These are phyloP conservation scores for Boletellus sp. DNA, from an alignment of 768 basidiomycete genomes.

Conservation along the genomic window DNA sequence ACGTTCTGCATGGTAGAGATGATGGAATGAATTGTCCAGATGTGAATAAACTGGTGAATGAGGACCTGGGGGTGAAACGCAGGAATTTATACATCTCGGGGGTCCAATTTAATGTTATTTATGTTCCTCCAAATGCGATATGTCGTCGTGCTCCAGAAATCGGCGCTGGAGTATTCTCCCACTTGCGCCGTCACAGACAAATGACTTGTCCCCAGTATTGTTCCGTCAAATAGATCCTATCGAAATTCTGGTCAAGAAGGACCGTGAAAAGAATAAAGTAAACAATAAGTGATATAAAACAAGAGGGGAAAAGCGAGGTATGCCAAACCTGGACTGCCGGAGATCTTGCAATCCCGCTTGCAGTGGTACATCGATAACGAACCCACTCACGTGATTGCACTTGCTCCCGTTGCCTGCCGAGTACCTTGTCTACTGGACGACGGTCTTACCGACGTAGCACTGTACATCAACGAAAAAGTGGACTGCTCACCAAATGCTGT, in stretches of 20 bases:
- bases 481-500: too few relatives aligned
- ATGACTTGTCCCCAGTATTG: not conserved
- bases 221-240: too few relatives aligned
- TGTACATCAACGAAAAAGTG: too few relatives aligned
- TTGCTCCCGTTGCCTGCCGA: not conserved
- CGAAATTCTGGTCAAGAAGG: not conserved
- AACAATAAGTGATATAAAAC: too few relatives aligned
- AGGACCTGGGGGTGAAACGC: too few relatives aligned
- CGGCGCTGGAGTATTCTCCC: not conserved
- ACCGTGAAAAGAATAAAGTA: not conserved
- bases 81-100: not conserved
- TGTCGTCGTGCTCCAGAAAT: not conserved
- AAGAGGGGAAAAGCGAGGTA: not conserved
- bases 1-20: constrained; percentile 15
- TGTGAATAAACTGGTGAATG: not conserved
- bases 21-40: not conserved
- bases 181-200: not conserved
- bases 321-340: not conserved
- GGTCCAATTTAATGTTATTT: constrained; percentile 1
- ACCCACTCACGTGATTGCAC: not conserved
- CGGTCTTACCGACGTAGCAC: not conserved
- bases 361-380: not conserved
- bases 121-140: not conserved
- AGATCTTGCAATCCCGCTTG: not conserved
- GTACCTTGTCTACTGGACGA: not conserved